Base-by-base conservation (phyloP, 164 flowering plant genomes). In the Echeveria elegans region DNA sequence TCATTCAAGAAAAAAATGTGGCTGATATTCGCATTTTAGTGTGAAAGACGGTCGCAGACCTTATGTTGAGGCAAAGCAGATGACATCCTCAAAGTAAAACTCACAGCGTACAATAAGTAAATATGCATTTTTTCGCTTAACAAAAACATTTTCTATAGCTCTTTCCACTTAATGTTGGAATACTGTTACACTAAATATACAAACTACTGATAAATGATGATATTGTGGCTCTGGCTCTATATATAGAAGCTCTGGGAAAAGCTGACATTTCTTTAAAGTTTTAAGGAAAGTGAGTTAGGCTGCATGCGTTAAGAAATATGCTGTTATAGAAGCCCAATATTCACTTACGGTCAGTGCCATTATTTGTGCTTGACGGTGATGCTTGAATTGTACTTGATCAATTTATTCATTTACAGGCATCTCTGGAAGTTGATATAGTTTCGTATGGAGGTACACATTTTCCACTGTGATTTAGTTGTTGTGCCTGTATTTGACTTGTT, bases 391-490 rank as follows among this genome's bases (percentile, higher is more conserved):
- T 26, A 26, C 60, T 53, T 32, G 34, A 31, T 16, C 67, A 19
- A 8, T 21, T 60, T 64, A 74, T 53, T 40, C 9, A 65, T 21
- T 69, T 83, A 75, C 84, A 93, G 98, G 87, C 90, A 48, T 71
- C 62, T 68, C 66, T 93, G 12, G 82, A 89, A 69, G 98, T 93
- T 60, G 97, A 93, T 68, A 77, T 93, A 77, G 95, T 93, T 76
- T 96, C 91, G 26, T 90, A 90, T 77, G 96, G 90, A 87, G 98
- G 98, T 93, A 80, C 29, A 8, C 34, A 63, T 40, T 63, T 38
- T 32, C 0, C n/a, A 30, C 19, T 0, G 31, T n/a, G 19, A 34
- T 63, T 62, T 63, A 12, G n/a, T 21, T 8, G 37, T 3, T 32
- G 26, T 63, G 43, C 14, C 7, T 24, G 11, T 40, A 7, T 40